These are phyloP conservation scores for Stachybotrys echinatus DNA, from an alignment of 2,329 filamentous ascomycete species.

Conservation along the genomic window DNA sequence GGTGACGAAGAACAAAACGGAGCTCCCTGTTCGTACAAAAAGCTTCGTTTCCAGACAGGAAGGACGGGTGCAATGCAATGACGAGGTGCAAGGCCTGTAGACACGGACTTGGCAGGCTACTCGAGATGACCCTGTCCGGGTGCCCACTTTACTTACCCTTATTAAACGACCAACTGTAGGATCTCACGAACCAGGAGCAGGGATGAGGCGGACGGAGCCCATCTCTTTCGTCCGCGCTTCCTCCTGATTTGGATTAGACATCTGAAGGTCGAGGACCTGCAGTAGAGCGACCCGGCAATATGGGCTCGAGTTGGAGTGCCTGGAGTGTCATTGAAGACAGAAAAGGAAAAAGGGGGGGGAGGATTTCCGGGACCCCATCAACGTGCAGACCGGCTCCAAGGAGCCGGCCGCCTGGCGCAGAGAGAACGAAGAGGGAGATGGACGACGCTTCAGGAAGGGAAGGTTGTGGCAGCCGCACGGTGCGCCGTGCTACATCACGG, in stretches of 20 bases:
- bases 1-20: not conserved
- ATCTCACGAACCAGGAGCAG: not conserved
- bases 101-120: not conserved
- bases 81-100: not conserved
- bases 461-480: not conserved
- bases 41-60: not conserved
- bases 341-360: not conserved
- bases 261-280: not conserved
- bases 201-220: not conserved
- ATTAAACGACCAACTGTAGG: not conserved
- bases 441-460: not conserved
- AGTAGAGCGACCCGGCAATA: not conserved
- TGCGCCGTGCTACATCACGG: too few species aligned
- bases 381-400: too few species aligned
- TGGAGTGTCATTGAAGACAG: not conserved
- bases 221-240: not conserved
- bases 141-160: not conserved
- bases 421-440: not conserved
- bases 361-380: not conserved
- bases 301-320: not conserved
- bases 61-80: too few species aligned
- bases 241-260: not conserved
- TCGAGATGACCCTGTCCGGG: not conserved
- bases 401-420: not conserved
- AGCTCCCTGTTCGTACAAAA: not conserved